Conservation (phyloP, 495 filamentous ascomycete species). For the Bacidia gigantensis region DNA sequence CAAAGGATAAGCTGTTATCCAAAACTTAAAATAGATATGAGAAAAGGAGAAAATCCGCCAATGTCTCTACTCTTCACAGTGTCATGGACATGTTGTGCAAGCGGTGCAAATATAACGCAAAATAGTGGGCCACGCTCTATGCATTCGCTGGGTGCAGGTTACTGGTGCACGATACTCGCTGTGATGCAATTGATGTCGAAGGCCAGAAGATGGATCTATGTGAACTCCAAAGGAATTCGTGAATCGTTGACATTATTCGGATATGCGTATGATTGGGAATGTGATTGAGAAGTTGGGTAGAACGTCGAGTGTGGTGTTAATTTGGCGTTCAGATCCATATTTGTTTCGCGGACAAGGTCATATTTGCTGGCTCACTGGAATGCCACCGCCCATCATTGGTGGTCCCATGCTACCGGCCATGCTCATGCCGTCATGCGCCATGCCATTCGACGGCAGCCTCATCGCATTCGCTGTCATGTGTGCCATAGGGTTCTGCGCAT, state of each 20-base stretch:
- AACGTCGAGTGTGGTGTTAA: neutral
- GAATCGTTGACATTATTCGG: neutral
- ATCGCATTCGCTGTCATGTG: constrained; percentile 32
- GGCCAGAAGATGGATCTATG: neutral
- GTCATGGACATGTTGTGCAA: neutral
- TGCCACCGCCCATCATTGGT: constrained; percentile 1
- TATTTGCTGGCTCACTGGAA: constrained; percentile 2
- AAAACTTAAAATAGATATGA: too few species aligned
- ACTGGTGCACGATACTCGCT: neutral
- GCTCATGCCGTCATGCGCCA: constrained; percentile 16
- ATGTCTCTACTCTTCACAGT: too few species aligned
- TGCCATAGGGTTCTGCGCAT: constrained; percentile 39
- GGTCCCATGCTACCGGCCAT: constrained; percentile 1
- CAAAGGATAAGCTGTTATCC: too few species aligned
- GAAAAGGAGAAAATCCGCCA: too few species aligned
- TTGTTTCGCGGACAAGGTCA: neutral
- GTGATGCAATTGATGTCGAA: neutral
- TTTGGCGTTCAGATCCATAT: neutral
- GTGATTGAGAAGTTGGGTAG: too few species aligned
- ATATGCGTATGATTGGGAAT: neutral
- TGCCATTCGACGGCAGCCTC: constrained; percentile 28
- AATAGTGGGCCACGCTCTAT: neutral
- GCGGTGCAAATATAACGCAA: neutral
- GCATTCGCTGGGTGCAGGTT: neutral
- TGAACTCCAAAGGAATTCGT: neutral